A percentile compares a stretch with the other conserved stretches of the same genome.
Evolutionary conservation across 148 eudicot genomes (phyloP).

Genomic region (Camellia lanceoleosa): DNA sequence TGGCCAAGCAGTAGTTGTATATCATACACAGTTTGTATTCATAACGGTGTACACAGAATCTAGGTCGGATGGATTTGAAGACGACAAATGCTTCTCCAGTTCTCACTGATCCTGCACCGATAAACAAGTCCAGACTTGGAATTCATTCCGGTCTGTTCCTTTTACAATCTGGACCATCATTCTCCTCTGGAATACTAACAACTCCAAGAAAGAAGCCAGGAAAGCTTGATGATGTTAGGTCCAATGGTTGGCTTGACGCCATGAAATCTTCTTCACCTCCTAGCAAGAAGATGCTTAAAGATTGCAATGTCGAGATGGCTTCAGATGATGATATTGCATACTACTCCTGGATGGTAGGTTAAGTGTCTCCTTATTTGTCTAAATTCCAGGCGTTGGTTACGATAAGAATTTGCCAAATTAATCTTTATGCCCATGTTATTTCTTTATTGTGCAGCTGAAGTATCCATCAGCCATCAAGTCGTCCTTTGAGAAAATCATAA

Average conservation of each 20-base stretch:
- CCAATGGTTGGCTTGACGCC: constrained; percentile 82
- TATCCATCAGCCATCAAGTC: constrained; percentile 68
- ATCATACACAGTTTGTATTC: not conserved
- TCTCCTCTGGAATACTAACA: constrained; percentile 36
- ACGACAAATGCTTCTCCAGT: constrained; percentile 63
- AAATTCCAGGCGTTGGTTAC: not conserved
- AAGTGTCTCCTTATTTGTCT: not conserved
- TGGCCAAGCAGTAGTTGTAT: not conserved
- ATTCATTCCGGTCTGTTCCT: constrained; percentile 37
- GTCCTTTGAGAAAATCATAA: constrained; percentile 40
- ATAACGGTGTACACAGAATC: constrained; percentile 12
- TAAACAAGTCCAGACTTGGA: constrained; percentile 58
- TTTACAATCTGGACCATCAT: constrained; percentile 42
- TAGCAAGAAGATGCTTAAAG: constrained; percentile 55
- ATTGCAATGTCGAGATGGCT: constrained; percentile 36
- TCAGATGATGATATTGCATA: constrained; percentile 62
- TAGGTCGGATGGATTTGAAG: constrained; percentile 51
- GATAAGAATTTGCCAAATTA: no score
- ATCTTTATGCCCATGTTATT: not conserved
- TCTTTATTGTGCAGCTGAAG: constrained; percentile 34
- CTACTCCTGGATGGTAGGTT: constrained; percentile 63
- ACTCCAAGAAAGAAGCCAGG: constrained; percentile 55
- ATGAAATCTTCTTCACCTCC: constrained; percentile 88
- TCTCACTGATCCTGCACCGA: constrained; percentile 59
- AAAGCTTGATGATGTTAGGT: constrained; percentile 59